A percentile compares a stretch with the other conserved stretches of the same genome.
Conservation (phyloP, 2,329 filamentous ascomycete genomes). For the Talaromyces piceae region DNA sequence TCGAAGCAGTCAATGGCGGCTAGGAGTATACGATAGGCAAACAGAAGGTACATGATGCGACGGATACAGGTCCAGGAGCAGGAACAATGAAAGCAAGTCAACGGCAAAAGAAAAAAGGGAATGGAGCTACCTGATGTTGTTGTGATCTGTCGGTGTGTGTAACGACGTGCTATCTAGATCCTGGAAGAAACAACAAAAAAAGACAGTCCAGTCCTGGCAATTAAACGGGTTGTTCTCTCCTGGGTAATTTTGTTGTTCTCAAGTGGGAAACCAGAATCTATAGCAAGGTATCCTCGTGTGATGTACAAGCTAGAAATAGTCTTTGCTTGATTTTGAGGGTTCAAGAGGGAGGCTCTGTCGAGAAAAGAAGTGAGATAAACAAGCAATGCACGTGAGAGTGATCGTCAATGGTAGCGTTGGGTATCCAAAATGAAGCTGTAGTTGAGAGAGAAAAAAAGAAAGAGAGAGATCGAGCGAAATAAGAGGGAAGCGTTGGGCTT, state of each 20-base stretch:
- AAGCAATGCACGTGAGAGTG: background rate
- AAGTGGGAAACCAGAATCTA: background rate
- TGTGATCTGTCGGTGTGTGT: slow-evolving; percentile 17
- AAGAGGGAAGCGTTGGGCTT: slow-evolving; percentile 11
- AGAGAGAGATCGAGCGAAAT: background rate
- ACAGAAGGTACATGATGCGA: slow-evolving; percentile 7
- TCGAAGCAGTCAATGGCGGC: slow-evolving; percentile 11
- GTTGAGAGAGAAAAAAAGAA: background rate
- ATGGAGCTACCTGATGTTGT: slow-evolving; percentile 34
- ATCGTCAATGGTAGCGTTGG: background rate
- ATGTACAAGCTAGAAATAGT: background rate
- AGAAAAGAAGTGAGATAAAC: background rate
- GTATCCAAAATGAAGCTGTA: background rate
- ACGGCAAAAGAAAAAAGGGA: slow-evolving; percentile 24
- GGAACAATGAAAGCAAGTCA: slow-evolving; percentile 17
- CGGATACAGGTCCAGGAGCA: slow-evolving; percentile 14
- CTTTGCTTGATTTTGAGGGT: too few species aligned
- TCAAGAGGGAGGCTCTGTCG: background rate
- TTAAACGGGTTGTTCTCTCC: slow-evolving; percentile 4
- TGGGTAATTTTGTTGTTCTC: slow-evolving; percentile 1
- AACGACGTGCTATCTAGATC: slow-evolving; percentile 7
- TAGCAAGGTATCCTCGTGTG: background rate
- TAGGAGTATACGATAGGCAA: background rate
- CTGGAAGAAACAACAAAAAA: slow-evolving; percentile 15
- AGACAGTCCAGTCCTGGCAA: slow-evolving; percentile 17